These are phyloP conservation scores for Tetraselmis chui DNA, from an alignment of 139 green algal genomes.

Conservation along the genomic window DNA sequence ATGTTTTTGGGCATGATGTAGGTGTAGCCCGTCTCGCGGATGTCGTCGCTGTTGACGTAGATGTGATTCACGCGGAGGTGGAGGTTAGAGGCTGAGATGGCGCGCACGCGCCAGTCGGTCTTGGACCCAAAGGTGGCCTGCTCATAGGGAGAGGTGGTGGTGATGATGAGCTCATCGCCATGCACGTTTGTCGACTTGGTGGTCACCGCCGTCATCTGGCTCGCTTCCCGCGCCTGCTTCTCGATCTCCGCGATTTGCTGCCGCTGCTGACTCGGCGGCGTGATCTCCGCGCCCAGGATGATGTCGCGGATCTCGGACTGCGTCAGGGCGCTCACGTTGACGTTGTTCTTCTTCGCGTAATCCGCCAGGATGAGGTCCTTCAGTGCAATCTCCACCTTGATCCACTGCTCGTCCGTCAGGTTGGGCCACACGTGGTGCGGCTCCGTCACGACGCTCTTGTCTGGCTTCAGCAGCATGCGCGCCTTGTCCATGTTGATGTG, in stretches of 20 bases:
- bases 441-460: slow-evolving; percentile 93
- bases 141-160: slow-evolving; percentile 95
- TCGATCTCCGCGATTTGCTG: slow-evolving; percentile 99
- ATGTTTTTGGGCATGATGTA: slow-evolving; percentile 99
- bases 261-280: slow-evolving; percentile 87
- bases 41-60: slow-evolving; percentile 97
- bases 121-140: slow-evolving; percentile 87
- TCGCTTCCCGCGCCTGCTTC: slow-evolving; percentile 83
- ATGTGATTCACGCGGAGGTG: slow-evolving; percentile 99
- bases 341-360: slow-evolving; percentile 99
- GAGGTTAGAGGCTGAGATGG: slow-evolving; percentile 93
- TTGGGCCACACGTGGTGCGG: slow-evolving; percentile 97
- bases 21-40: slow-evolving; percentile 89
- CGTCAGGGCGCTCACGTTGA: slow-evolving; percentile 90
- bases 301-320: slow-evolving; percentile 98
- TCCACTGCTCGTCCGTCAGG: slow-evolving; percentile 97
- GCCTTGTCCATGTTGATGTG: slow-evolving; percentile 99
- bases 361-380: slow-evolving; percentile 98
- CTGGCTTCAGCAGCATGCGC: slow-evolving; percentile 92
- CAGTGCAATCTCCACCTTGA: slow-evolving; percentile 92
- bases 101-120: slow-evolving; percentile 97
- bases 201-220: slow-evolving; percentile 86
- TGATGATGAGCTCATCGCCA: slow-evolving; percentile 96
- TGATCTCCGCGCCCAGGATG: slow-evolving; percentile 98
- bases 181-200: slow-evolving; percentile 95